Evolutionary conservation across 2,329 filamentous ascomycete genomes (phyloP).

Genomic region (Monilinia laxa): DNA sequence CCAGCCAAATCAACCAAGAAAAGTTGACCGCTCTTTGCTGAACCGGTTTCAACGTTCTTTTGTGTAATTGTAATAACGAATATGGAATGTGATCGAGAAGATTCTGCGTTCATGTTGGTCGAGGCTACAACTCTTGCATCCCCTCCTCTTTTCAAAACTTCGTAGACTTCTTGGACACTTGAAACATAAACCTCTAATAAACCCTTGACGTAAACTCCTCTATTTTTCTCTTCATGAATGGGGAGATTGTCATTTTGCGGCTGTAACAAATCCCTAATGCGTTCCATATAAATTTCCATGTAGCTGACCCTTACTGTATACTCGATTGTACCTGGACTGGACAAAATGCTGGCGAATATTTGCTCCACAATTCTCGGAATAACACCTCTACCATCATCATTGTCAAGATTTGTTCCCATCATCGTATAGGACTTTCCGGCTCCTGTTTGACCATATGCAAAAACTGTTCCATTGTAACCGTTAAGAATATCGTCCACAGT

Average conservation of each 20-base stretch:
- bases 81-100: slow-evolving; percentile 95
- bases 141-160: slow-evolving; percentile 92
- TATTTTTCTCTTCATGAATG: slow-evolving; percentile 96
- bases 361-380: slow-evolving; percentile 97
- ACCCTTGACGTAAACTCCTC: slow-evolving; percentile 95
- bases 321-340: slow-evolving; percentile 89
- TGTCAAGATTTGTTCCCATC: slow-evolving; percentile 95
- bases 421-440: slow-evolving; percentile 99
- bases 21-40: slow-evolving; percentile 91
- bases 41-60: slow-evolving; percentile 96
- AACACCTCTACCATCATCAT: slow-evolving; percentile 83
- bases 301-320: slow-evolving; percentile 99
- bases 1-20: slow-evolving; percentile 98
- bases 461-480: slow-evolving; percentile 98
- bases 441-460: slow-evolving; percentile 97
- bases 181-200: slow-evolving; percentile 93
- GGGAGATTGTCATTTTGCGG: slow-evolving; percentile 95
- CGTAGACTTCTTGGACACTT: slow-evolving; percentile 92
- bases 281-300: slow-evolving; percentile 99
- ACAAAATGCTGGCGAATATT: slow-evolving; percentile 93
- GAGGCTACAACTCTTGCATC: slow-evolving; percentile 86
- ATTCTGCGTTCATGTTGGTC: slow-evolving; percentile 99
- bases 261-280: slow-evolving; percentile 87
- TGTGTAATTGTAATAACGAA: slow-evolving; percentile 96
- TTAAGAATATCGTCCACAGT: slow-evolving; percentile 98